A percentile compares a stretch with the other conserved stretches of the same genome.
phyloP scores from a whole-genome alignment of 805 yeast genomes.

The Cyberlindnera japonica region DNA sequence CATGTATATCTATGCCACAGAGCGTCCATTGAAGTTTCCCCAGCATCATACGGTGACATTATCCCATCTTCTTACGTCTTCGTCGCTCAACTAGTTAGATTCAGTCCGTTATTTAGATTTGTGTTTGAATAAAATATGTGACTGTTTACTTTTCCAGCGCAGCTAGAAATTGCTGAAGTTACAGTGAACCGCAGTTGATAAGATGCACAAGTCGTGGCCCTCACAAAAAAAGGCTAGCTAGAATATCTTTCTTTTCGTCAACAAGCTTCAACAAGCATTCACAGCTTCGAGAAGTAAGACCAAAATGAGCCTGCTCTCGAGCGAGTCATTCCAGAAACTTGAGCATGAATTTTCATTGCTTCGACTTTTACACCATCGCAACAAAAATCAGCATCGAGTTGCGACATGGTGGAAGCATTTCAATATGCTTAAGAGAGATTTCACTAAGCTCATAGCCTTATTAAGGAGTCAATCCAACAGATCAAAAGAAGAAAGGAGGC shows the following conservation, averaged over 20 bases:
- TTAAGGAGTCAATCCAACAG: conserved; percentile 8
- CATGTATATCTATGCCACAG: too few species aligned
- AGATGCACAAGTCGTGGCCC: too few species aligned
- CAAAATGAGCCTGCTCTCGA: not conserved
- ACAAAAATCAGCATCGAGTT: conserved; percentile 70
- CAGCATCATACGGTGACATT: too few species aligned
- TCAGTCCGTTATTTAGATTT: too few species aligned
- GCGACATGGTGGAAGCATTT: conserved; percentile 77
- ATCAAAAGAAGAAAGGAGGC: conserved; percentile 11
- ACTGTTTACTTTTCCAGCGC: too few species aligned
- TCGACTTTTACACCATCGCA: conserved; percentile 64
- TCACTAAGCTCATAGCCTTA: conserved; percentile 38
- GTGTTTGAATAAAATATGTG: too few species aligned
- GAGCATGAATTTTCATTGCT: conserved; percentile 54
- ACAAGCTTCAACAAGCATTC: not conserved
- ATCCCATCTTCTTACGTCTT: too few species aligned
- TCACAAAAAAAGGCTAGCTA: too few species aligned
- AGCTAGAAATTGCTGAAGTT: too few species aligned
- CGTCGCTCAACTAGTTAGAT: too few species aligned
- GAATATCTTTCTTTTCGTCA: not conserved
- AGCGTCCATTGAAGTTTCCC: too few species aligned
- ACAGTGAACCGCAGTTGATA: too few species aligned
- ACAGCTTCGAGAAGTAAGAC: not conserved
- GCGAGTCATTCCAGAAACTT: conserved; percentile 13
- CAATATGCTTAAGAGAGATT: conserved; percentile 55